Conservation (phyloP, 106 monocot genomes). For the Ottelia alismoides region DNA sequence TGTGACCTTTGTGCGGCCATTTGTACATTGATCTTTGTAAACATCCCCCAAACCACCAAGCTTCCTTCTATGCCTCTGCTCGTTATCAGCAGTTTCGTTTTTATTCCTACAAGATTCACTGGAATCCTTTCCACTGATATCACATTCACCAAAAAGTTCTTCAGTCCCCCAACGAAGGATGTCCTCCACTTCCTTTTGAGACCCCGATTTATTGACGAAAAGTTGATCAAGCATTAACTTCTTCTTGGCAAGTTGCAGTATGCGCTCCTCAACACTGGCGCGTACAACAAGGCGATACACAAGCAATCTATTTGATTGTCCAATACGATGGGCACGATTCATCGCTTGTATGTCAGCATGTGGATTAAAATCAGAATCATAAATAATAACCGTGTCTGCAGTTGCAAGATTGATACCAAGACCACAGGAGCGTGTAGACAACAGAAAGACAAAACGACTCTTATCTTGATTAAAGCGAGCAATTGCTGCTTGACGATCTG, state of each 20-base stretch:
- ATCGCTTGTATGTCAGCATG: conserved; percentile 99
- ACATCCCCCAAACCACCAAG: conserved; percentile 39
- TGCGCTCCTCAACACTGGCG: conserved; percentile 97
- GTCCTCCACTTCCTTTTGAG: conserved; percentile 96
- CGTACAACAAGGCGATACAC: conserved; percentile 96
- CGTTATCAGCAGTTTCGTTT: conserved; percentile 30
- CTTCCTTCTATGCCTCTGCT: conserved; percentile 58
- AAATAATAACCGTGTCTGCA: conserved; percentile 95
- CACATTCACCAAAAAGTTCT: conserved; percentile 66
- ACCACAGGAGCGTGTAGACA: conserved; percentile 95
- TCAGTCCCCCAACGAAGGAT: conserved; percentile 99
- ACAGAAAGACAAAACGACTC: conserved; percentile 80
- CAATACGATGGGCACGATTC: conserved; percentile 98
- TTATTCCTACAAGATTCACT: conserved; percentile 34
- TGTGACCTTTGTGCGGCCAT: conserved; percentile 42
- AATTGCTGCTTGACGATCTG: conserved; percentile 86
- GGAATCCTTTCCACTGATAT: conserved; percentile 30
- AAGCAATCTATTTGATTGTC: conserved; percentile 84
- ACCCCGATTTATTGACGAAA: conserved; percentile 91
- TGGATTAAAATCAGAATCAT: conserved; percentile 99
- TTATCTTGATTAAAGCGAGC: conserved; percentile 93
- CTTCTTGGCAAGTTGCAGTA: conserved; percentile 93
- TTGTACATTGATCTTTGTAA: conserved; percentile 71
- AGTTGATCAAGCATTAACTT: conserved; percentile 99
- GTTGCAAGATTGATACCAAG: conserved; percentile 96